These are phyloP conservation scores for Zygoascus sp. DNA, from an alignment of 1,139 yeast species.

Conservation along the genomic window DNA sequence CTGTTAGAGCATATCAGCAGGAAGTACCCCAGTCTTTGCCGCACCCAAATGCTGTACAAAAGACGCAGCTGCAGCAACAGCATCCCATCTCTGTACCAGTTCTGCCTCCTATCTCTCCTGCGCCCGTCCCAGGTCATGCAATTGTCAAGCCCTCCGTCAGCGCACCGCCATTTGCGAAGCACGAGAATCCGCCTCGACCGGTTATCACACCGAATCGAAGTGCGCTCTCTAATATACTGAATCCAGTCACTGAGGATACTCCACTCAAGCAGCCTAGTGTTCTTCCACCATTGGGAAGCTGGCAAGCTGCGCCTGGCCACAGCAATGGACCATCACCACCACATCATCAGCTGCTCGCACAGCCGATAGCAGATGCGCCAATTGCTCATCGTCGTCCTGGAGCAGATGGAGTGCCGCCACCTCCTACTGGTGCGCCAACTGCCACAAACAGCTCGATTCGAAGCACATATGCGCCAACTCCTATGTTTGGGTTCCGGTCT, in stretches of 20 bases:
- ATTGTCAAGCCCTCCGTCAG: neutral
- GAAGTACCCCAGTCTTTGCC: too few relatives aligned
- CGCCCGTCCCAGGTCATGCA: neutral
- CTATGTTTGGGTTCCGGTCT: conserved; percentile 10
- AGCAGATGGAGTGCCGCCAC: conserved; percentile 11
- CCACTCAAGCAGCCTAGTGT: conserved; percentile 4
- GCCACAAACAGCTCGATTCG: neutral
- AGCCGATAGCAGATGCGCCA: neutral
- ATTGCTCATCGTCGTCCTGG: conserved; percentile 3
- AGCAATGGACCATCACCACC: neutral
- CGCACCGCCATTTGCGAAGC: neutral
- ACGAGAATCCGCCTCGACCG: conserved; percentile 9
- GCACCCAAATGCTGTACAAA: too few relatives aligned
- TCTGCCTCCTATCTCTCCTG: neutral
- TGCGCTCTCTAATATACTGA: conserved; percentile 9
- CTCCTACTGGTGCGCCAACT: conserved; percentile 4
- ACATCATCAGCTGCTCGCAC: neutral
- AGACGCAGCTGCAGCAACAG: too few relatives aligned
- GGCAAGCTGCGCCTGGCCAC: neutral
- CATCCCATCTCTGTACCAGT: too few relatives aligned
- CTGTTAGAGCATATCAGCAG: too few relatives aligned
- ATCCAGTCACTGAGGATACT: conserved; percentile 6
- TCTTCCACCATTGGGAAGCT: conserved; percentile 8
- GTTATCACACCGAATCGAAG: conserved; percentile 7
- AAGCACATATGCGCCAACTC: neutral